Conservation (phyloP, 768 basidiomycete genomes). For the Boletus rex-veris region DNA sequence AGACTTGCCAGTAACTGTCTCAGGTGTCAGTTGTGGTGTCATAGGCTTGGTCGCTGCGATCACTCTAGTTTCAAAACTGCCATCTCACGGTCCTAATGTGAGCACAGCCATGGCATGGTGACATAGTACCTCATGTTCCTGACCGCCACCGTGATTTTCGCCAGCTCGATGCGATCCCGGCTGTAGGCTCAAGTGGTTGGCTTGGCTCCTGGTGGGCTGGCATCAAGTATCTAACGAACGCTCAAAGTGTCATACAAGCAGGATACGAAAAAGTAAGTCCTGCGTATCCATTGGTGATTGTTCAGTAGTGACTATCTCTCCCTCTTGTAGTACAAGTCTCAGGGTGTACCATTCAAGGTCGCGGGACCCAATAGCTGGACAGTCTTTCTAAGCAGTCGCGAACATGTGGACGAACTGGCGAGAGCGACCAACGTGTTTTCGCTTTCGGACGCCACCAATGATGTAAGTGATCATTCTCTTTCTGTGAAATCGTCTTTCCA, state of each 20-base stretch:
- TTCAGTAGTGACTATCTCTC: neutral
- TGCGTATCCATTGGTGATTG: too few relatives aligned
- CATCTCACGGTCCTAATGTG: neutral
- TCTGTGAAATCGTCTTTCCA: neutral
- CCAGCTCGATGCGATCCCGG: slow-evolving; percentile 5
- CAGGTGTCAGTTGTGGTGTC: neutral
- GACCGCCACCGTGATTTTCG: too few relatives aligned
- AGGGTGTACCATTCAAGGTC: slow-evolving; percentile 27
- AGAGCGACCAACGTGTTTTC: slow-evolving; percentile 25
- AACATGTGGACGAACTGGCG: slow-evolving; percentile 1
- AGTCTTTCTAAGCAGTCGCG: slow-evolving; percentile 33
- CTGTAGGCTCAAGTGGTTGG: neutral
- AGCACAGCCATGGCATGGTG: neutral
- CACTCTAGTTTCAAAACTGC: neutral
- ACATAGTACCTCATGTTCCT: too few relatives aligned
- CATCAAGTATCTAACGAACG: slow-evolving; percentile 14
- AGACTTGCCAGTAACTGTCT: neutral
- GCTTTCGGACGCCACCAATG: slow-evolving; percentile 25
- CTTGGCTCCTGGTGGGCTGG: slow-evolving; percentile 13
- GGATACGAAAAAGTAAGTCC: slow-evolving; percentile 30
- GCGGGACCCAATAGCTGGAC: slow-evolving; percentile 34
- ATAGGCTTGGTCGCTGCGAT: neutral
- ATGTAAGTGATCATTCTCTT: slow-evolving; percentile 29
- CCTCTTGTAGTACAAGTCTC: neutral
- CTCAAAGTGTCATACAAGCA: slow-evolving; percentile 24